phyloP scores from a whole-genome alignment of 768 basidiomycete genomes.

The Rhodotorula diobovata region DNA sequence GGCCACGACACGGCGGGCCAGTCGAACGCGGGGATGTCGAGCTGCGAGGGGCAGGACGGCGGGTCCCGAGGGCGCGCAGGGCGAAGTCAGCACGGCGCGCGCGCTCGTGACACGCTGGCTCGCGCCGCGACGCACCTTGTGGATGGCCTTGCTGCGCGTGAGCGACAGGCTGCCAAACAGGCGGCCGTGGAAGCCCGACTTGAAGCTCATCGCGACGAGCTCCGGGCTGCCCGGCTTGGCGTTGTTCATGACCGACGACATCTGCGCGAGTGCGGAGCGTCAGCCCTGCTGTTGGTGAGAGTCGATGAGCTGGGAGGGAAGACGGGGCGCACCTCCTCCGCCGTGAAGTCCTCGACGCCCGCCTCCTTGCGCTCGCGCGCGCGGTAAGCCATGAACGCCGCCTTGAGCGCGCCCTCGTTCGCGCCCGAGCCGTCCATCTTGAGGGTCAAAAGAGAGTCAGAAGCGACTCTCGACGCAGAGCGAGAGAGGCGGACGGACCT shows the following conservation, averaged over 20 bases:
- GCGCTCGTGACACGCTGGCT: no score
- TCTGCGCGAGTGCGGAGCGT: no score
- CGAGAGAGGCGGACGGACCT: background rate
- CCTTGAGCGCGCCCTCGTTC: conserved; percentile 50
- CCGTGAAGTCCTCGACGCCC: conserved; percentile 41
- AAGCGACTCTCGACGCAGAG: background rate
- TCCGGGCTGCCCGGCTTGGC: conserved; percentile 48
- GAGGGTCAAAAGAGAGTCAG: background rate
- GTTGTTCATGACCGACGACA: conserved; percentile 46
- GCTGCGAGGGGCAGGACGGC: no score
- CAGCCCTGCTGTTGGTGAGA: background rate
- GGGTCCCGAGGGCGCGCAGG: no score
- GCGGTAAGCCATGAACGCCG: conserved; percentile 48
- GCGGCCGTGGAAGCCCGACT: conserved; percentile 51
- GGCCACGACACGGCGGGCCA: conserved; percentile 52
- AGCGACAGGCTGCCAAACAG: conserved; percentile 49
- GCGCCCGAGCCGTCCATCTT: conserved; percentile 37
- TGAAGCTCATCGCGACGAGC: conserved; percentile 45
- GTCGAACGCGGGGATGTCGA: conserved; percentile 52
- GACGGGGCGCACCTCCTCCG: conserved; percentile 43
- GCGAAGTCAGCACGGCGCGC: no score
- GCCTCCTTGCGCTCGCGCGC: conserved; percentile 44
- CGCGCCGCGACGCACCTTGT: conserved; percentile 45
- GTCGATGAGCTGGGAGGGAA: background rate
- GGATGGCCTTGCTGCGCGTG: conserved; percentile 51